Evolutionary conservation across 306 rosid genomes (phyloP).

Genomic region (Rubus parviflorus): DNA sequence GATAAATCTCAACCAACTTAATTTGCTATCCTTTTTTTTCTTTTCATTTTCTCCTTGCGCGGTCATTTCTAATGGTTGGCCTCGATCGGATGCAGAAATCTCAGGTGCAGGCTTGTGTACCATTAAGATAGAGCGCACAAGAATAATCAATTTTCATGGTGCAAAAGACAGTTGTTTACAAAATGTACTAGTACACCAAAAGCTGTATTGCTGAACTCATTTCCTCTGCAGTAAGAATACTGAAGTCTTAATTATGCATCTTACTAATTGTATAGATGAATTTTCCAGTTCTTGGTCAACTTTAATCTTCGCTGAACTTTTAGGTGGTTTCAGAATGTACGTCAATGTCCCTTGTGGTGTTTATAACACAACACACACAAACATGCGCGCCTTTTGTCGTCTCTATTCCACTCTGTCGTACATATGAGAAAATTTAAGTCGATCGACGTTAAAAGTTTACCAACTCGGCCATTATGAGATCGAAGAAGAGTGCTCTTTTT

Average conservation of each 20-base stretch:
- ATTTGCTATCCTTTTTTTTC: not conserved
- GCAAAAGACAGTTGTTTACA: not conserved
- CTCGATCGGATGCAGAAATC: not conserved
- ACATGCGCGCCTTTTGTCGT: no score
- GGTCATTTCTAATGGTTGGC: not conserved
- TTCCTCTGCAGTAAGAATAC: not conserved
- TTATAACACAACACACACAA: no score
- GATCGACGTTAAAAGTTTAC: not conserved
- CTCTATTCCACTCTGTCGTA: not conserved
- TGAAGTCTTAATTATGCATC: not conserved
- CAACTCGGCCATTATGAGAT: slow-evolving; percentile 7
- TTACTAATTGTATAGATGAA: not conserved
- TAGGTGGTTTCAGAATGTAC: not conserved
- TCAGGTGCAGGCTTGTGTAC: not conserved
- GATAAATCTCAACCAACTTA: not conserved
- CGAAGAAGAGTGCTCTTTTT: not conserved
- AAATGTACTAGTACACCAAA: not conserved
- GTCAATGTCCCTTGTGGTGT: not conserved
- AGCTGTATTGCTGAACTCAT: not conserved
- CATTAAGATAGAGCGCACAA: not conserved
- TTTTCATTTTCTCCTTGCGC: not conserved
- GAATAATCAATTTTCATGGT: no score
- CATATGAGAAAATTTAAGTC: not conserved
- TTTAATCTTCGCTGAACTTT: not conserved
- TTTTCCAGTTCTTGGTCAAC: not conserved